Percentiles rank a stretch among this genome's conserved stretches.
Conservation (phyloP, 495 filamentous ascomycete genomes). For the Penicillium crystallinum region DNA sequence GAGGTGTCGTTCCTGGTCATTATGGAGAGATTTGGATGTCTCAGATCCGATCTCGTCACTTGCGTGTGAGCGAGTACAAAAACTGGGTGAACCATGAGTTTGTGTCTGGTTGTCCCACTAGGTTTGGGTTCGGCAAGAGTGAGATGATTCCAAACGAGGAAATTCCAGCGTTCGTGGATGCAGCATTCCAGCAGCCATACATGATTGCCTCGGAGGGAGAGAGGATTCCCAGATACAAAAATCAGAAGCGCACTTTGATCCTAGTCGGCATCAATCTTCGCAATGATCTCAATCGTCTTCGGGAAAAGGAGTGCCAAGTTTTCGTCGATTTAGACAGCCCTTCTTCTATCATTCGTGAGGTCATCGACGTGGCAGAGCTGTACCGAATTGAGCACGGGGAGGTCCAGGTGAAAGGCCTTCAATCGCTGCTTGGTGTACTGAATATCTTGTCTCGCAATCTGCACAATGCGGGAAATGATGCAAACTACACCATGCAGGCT, state of each 20-base stretch:
- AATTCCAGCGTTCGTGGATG: constrained; percentile 36
- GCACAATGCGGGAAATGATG: constrained; percentile 96
- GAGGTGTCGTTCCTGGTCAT: constrained; percentile 51
- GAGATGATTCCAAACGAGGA: constrained; percentile 40
- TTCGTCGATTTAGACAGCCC: constrained; percentile 1
- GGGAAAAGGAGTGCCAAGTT: constrained; percentile 47
- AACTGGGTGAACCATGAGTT: constrained; percentile 59
- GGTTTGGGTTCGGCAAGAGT: constrained; percentile 68
- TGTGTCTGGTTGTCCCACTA: constrained; percentile 63
- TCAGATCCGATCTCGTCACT: constrained; percentile 64
- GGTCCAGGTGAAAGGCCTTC: constrained; percentile 49
- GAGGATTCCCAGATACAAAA: background rate
- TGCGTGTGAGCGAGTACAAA: constrained; percentile 65
- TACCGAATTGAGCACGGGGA: constrained; percentile 54
- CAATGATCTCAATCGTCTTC: constrained; percentile 63
- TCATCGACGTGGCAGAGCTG: constrained; percentile 65
- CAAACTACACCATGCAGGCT: constrained; percentile 72
- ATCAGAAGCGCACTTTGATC: constrained; percentile 54
- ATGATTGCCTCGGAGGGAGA: background rate
- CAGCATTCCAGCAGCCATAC: constrained; percentile 48
- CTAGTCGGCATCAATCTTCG: constrained; percentile 73
- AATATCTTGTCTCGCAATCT: constrained; percentile 57
- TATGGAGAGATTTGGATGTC: constrained; percentile 58
- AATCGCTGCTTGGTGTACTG: constrained; percentile 55
- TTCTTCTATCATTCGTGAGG: constrained; percentile 44